These are phyloP conservation scores for Aegilops longissima DNA, from an alignment of 176 grass and related monocot genomes.

Conservation along the genomic window DNA sequence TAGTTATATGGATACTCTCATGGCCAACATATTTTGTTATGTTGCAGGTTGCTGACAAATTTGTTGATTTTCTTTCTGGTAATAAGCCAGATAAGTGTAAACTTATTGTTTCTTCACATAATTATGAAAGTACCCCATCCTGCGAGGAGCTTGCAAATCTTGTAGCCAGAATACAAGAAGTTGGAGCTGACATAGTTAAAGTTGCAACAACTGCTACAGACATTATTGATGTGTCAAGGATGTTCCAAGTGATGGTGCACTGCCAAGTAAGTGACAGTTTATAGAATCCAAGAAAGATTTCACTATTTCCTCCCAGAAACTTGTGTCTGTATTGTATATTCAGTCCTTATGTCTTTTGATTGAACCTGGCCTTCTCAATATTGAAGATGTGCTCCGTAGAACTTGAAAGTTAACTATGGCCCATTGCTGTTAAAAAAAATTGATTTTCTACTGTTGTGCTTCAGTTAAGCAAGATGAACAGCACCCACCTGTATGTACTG, in stretches of 20 bases:
- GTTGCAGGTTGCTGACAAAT: slow-evolving; percentile 76
- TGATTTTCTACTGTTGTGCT: background rate
- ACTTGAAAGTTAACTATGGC: background rate
- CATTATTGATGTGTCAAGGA: slow-evolving; percentile 77
- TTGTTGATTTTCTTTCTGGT: slow-evolving; percentile 67
- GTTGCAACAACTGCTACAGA: slow-evolving; percentile 83
- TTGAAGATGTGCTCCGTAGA: background rate
- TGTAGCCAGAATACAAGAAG: slow-evolving; percentile 87
- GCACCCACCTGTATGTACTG: slow-evolving; percentile 3
- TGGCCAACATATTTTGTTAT: slow-evolving; percentile 28
- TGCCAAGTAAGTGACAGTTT: slow-evolving; percentile 73
- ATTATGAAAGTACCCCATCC: slow-evolving; percentile 87
- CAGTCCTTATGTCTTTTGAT: background rate
- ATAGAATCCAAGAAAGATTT: background rate
- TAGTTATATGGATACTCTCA: background rate
- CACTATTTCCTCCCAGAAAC: background rate
- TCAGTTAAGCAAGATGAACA: background rate
- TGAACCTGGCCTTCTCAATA: background rate
- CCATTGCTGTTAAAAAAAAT: background rate
- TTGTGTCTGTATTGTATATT: background rate
- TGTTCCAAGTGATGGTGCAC: slow-evolving; percentile 91
- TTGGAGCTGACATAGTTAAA: slow-evolving; percentile 96
- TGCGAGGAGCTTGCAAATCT: slow-evolving; percentile 72
- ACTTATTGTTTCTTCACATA: slow-evolving; percentile 98
- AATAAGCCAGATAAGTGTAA: slow-evolving; percentile 82